Base-by-base conservation (phyloP, 768 basidiomycete species). In the Phlegmacium glaucopus region DNA sequence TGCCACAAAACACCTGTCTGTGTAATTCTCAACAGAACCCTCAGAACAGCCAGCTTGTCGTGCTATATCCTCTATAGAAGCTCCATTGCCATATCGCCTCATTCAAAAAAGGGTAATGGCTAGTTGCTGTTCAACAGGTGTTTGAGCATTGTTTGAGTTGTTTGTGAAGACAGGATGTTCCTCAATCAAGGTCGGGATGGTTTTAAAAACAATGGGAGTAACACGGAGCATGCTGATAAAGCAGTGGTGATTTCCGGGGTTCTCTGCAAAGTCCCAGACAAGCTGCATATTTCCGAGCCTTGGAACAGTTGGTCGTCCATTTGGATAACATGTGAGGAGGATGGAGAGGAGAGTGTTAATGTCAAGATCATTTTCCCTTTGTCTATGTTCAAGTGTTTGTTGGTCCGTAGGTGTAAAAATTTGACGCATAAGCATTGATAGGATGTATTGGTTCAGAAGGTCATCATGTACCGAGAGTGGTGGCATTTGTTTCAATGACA, bases 1-100 rank as follows among this genome's bases (percentile, higher is more conserved):
- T 6, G 66, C 66, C n/a, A 37, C 48, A 26, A 68, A 58, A 37
- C 58, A 59, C 0, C 58, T 56, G 6, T 61, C 40, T 12, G 65
- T 65, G 40, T 49, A 68, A 6, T 54, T 48, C 32, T 58, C 58
- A 12, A 67, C 61, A 34, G 65, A 59, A 1, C 66, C 67, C 37
- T 59, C 54, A 4, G 62, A 61, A 17, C 50, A 45, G 1, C 66
- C 68, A 32, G 63, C 55, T n/a, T 48, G 27, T 1, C 52, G 55
- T 6, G 63, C 61, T 28, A 67, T 45, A 47, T 67, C 62, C 34
- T 51, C 45, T 8, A 64, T 4, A 27, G 60, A 61, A 7, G 63
- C 60, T 32, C 9, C 30, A 32, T 32, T 32, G 8, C 30, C 30
- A 32, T 8, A 32, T 13, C 30, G 8, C 13, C 9, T 13, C 8